Base-by-base conservation (phyloP, 208 protist species). In the Leishmania guyanensis region DNA sequence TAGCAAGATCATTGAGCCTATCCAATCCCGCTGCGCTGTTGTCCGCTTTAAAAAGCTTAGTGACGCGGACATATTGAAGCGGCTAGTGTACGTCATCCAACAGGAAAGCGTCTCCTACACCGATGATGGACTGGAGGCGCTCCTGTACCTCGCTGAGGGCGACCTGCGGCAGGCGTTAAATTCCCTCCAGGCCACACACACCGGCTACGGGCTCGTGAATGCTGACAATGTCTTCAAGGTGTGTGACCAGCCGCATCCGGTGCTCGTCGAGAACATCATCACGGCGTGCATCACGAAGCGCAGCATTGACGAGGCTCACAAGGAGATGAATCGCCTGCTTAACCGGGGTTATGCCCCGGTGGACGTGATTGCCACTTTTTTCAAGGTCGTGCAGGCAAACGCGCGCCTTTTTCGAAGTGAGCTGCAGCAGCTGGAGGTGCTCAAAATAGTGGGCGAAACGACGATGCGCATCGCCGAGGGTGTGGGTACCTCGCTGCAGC, bases 1-100 rank as follows among this genome's bases (percentile, higher is more conserved):
- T 69, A 97, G 90, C 68, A 99, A 99, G 87, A 99, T 99, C 58
- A 99, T 99, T 80, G 99, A 99, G 83, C 98, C 99, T 1, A 99
- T 99, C 80, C 99, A 99, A 81, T 98, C 91, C 46, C 91, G 99
- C 64, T 98, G 95, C 85, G 95, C 95, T 14, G 90, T 98, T 26
- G 92, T 98, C 22, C 95, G 95, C 60, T 93, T 96, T 64, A 93
- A 90, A 43, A 90, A 92, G 78, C 91, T 98, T n/a, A 81, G 86
- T 29, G 93, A 98, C 73, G 82, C 85, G 17, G 97, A 99, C 64
- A 90, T 99, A 20, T 85, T 99, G 48, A 94, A 94, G 75, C 92
- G 98, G 29, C 77, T 99, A 3, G 80, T 96, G 20, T 84, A 98
- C 64, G 96, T 99, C 29, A 95, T 98, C 33, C 81, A 94, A 43